Percentiles rank a stretch among this genome's conserved stretches.
Conservation (phyloP, 306 rosid genomes). For the Spatholobus suberectus region DNA sequence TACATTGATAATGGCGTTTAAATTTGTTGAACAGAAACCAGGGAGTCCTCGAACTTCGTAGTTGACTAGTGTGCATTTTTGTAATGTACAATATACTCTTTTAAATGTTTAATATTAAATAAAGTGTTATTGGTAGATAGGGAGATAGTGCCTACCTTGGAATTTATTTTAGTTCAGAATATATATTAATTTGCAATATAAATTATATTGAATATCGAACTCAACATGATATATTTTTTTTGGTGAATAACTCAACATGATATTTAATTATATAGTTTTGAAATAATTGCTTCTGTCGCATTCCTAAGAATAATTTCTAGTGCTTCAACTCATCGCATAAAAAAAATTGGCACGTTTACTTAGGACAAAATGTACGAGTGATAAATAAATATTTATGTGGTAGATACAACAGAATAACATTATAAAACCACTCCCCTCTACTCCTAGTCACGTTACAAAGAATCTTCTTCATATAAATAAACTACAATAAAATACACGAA, state of each 20-base stretch:
- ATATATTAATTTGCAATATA: neutral
- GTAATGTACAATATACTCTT: neutral
- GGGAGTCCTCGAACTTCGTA: conserved; percentile 18
- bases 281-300: neutral
- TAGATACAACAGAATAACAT: conserved; percentile 43
- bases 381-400: conserved; percentile 25
- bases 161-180: neutral
- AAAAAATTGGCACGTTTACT: neutral
- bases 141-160: neutral
- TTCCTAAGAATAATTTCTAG: neutral
- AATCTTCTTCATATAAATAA: conserved; percentile 43
- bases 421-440: conserved; percentile 35
- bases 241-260: conserved; percentile 19
- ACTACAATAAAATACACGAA: conserved; percentile 44
- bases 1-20: neutral
- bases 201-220: neutral
- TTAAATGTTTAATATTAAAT: neutral
- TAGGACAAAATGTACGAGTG: conserved; percentile 33
- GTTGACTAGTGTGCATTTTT: conserved; percentile 25
- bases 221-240: neutral
- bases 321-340: neutral
- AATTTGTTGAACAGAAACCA: neutral
- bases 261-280: neutral
- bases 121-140: neutral
- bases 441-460: conserved; percentile 45